Conservation (phyloP, 2,329 filamentous ascomycete species). For the Fusarium sterilihyphosum region DNA sequence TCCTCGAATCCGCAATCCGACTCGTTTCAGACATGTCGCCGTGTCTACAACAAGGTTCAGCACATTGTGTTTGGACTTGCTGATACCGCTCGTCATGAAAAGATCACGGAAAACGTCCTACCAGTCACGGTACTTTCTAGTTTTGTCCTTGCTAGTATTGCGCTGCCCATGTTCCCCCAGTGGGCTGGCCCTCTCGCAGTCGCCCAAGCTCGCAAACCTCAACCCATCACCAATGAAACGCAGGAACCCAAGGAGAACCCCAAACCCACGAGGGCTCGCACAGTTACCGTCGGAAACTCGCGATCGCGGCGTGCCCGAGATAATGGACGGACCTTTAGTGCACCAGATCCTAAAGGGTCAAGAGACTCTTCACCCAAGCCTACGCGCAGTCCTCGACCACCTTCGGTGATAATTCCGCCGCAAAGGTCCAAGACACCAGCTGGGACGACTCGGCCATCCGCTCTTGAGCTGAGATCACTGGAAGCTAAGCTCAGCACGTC, state of each 20-base stretch:
- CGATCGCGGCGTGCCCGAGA: conserved; percentile 61
- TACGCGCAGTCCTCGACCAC: conserved; percentile 39
- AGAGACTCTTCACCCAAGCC: conserved; percentile 43
- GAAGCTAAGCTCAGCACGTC: conserved; percentile 75
- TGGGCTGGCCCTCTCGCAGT: conserved; percentile 85
- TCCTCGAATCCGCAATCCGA: conserved; percentile 78
- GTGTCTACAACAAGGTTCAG: conserved; percentile 89
- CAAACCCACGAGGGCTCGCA: conserved; percentile 72
- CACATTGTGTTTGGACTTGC: conserved; percentile 84
- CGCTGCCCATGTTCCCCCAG: conserved; percentile 77
- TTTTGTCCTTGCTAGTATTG: conserved; percentile 80
- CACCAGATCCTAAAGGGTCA: conserved; percentile 51
- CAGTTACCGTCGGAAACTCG: conserved; percentile 63
- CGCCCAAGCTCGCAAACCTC: conserved; percentile 81
- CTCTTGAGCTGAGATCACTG: conserved; percentile 62
- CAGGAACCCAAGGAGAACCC: conserved; percentile 53
- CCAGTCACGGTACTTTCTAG: conserved; percentile 84
- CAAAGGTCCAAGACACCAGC: conserved; percentile 46
- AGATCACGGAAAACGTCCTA: conserved; percentile 83
- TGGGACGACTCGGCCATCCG: conserved; percentile 57
- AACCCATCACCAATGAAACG: conserved; percentile 50
- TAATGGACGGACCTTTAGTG: conserved; percentile 55
- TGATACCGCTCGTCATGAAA: conserved; percentile 74
- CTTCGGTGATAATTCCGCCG: conserved; percentile 32
- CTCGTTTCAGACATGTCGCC: conserved; percentile 82